Evolutionary conservation across 2,329 filamentous ascomycete genomes (phyloP).

Genomic region (Botrytis sinoallii): DNA sequence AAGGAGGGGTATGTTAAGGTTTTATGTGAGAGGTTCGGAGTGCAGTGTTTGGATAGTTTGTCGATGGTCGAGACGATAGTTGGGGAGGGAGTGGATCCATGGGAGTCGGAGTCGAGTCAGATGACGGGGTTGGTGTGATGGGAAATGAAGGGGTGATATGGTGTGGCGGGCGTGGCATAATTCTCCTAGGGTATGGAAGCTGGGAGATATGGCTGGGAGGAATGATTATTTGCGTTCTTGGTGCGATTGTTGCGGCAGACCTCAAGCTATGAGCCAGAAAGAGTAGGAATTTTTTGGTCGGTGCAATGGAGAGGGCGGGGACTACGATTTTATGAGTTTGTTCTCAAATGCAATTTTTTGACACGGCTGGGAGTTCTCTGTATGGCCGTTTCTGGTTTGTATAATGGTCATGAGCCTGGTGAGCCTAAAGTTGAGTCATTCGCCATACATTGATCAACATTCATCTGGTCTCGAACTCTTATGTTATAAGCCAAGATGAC

Average conservation of each 20-base stretch:
- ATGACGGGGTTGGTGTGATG: conserved; percentile 57
- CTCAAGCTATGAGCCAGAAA: not conserved
- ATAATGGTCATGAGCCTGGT: not conserved
- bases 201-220: not conserved
- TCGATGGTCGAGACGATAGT: conserved; percentile 45
- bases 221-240: not conserved
- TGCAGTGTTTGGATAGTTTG: conserved; percentile 45
- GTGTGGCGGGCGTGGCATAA: conserved; percentile 74
- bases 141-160: conserved; percentile 45
- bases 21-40: conserved; percentile 48
- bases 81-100: conserved; percentile 60
- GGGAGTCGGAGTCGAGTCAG: not conserved
- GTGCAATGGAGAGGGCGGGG: not conserved
- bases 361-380: not conserved
- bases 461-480: not conserved
- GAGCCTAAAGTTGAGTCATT: not conserved
- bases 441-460: not conserved
- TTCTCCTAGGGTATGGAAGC: conserved; percentile 52
- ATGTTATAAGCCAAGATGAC: not conserved
- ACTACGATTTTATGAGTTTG: not conserved
- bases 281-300: not conserved
- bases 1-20: conserved; percentile 61
- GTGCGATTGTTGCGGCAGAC: not conserved
- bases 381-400: not conserved
- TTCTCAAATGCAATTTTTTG: not conserved